Base-by-base conservation (phyloP, 2,329 filamentous ascomycete genomes). In the Nemania sp. region DNA sequence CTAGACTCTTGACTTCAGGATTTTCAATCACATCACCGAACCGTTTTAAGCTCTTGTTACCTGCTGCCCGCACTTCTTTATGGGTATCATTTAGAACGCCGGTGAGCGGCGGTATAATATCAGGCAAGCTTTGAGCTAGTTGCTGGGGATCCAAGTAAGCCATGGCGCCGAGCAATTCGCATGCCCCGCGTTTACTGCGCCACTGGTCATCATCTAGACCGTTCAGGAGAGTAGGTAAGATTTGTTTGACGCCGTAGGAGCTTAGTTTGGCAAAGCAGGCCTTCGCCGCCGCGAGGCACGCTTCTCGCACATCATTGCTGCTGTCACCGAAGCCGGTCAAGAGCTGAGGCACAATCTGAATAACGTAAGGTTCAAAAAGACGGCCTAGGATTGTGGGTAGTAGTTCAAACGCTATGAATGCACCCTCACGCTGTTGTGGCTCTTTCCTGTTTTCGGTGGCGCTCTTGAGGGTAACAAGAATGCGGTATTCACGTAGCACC, bases 21-120 rank as follows among this genome's bases (percentile, higher is more conserved):
- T 99, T 99, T 80, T 88, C 97, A 79, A 99, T 99, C 73, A 99
- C 97, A 80, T 99, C 97, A 72, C 97, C 96, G 78, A 99, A 99
- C 64, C 96, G 92, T 83, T 99, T 97, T 82, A 99, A 86, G 82
- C 94, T 97, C 81, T 95, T 91, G 81, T 99, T 99, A 7, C 96
- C 96, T 24, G 93, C 94, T 52, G 89, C 85, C 68, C 96, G 89
- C 35, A 99, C 96, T 82, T 99, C 96, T 80, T 99, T 99, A 83
- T 99, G 96, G 76, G 93, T 98, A 83, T 99, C 96, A 74, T 97
- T 99, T 66, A 99, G 84, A 3, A 98, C 96, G 53, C 92, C 90
- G 1, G 97, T 98, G 65, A 99, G 86, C 18, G 97, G 95, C 27
- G 97, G 96, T 73, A 99, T 99, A 73, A 99, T 99, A 64, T 97